Base-by-base conservation (phyloP, 148 eudicot genomes). In the Rhododendron vialii region DNA sequence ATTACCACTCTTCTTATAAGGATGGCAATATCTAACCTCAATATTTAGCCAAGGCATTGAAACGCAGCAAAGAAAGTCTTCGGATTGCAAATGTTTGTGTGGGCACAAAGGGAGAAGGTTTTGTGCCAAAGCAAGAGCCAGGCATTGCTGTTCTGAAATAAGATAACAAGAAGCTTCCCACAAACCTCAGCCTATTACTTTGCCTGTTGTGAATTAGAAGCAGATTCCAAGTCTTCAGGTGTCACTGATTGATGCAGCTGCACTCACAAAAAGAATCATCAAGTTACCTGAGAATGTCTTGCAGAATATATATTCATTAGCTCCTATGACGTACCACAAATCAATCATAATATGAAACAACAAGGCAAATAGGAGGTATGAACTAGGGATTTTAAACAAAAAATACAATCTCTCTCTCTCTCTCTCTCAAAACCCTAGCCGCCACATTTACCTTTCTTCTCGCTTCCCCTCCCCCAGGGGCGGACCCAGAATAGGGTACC, bases 231-330 rank as follows among this genome's bases (percentile, higher is more conserved):
- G n/a, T 75, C 79, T 36, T 75, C 79, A 75, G 47, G 45, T 5
- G 47, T 75, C 79, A 75, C 79, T 75, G 79, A 47, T 48, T 75
- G 79, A 75, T 75, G 79, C 79, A 75, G 47, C 79, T 75, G 79
- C 79, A 75, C 12, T 35, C 79, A 35, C 13, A 75, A 36, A 71
- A 2, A 75, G 79, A 36, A 75, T 15, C 35, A 20, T 17, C n/a
- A 15, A 75, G 79, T 75, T 67, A 75, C 45, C 47, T 15, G 47
- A 7, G 79, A 75, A 36, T 38, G 79, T 75, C 47, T 30, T 30
- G 38, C 33, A 5, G 36, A 11, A 30, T 71, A 33, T 65, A 65
- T 65, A 63, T 7, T 65, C 73, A n/a, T n/a, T 24, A 65, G 28
- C 33, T 26, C 73, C 73, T 20, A 59, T 20, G n/a, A 1, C 5